Conservation (phyloP, 176 grass and related monocot genomes). For the Miscanthus lutarioriparius region DNA sequence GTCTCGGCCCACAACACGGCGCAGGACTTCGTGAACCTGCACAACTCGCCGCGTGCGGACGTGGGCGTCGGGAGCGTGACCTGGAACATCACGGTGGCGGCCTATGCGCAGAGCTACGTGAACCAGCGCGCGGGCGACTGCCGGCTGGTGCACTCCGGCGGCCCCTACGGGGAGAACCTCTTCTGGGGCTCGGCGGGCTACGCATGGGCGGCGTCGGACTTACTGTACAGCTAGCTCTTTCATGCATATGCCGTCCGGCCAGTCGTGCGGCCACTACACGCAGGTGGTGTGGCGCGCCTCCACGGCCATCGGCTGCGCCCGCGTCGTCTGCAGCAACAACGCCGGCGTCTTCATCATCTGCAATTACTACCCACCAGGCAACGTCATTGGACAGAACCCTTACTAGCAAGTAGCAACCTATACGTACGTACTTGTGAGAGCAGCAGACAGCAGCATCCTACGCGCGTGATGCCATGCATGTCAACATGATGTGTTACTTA, state of each 20-base stretch:
- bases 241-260: no score
- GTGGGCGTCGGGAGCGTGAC: constrained; percentile 38
- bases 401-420: constrained; percentile 14
- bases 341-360: constrained; percentile 46
- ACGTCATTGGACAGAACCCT: constrained; percentile 36
- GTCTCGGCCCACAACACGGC: constrained; percentile 41
- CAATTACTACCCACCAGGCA: constrained; percentile 37
- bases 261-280: constrained; percentile 24
- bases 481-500: no score
- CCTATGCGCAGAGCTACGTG: constrained; percentile 44
- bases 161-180: constrained; percentile 61
- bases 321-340: constrained; percentile 37
- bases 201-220: constrained; percentile 14
- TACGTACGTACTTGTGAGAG: no score
- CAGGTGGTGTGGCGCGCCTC: constrained; percentile 41
- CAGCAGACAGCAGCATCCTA: no score
- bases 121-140: constrained; percentile 29
- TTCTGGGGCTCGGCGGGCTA: constrained; percentile 28
- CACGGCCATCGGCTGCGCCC: constrained; percentile 39
- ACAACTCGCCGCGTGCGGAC: constrained; percentile 35
- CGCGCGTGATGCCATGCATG: no score
- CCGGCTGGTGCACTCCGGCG: constrained; percentile 43
- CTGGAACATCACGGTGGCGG: constrained; percentile 48
- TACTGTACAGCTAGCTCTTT: no score
- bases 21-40: constrained; percentile 47